Evolutionary conservation across 1,284 basidiomycete species (phyloP).

Genomic region (Malassezia yamatoensis): DNA sequence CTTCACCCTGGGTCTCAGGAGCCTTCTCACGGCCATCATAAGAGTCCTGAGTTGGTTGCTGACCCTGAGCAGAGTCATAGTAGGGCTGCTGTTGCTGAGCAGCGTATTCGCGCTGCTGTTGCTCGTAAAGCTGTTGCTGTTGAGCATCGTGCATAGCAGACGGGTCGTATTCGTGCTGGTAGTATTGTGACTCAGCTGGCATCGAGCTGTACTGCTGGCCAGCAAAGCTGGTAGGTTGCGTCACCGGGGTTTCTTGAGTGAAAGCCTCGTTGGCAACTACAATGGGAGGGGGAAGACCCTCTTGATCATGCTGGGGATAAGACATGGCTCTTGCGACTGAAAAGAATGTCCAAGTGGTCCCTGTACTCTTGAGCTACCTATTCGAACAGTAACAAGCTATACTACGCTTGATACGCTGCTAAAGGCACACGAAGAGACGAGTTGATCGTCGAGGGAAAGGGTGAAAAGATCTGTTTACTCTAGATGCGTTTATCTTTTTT

Average conservation of each 20-base stretch:
- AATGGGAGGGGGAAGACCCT: slow-evolving; percentile 16
- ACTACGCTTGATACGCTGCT: slow-evolving; percentile 6
- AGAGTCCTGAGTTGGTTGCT: not conserved
- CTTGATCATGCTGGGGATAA: slow-evolving; percentile 4
- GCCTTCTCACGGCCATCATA: not conserved
- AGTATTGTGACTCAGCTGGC: slow-evolving; percentile 1
- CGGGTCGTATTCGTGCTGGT: slow-evolving; percentile 2
- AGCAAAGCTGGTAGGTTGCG: slow-evolving; percentile 10
- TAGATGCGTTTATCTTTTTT: slow-evolving; percentile 9
- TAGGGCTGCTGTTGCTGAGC: slow-evolving; percentile 2
- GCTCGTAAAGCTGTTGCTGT: not conserved
- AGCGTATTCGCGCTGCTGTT: slow-evolving; percentile 4
- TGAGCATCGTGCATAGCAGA: slow-evolving; percentile 2
- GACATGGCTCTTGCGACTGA: not conserved
- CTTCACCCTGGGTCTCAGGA: slow-evolving; percentile 16
- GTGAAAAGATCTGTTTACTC: slow-evolving; percentile 11
- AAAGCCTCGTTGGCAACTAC: slow-evolving; percentile 17
- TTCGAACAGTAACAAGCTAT: slow-evolving; percentile 8
- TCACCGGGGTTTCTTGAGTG: slow-evolving; percentile 15
- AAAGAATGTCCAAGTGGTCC: slow-evolving; percentile 6
- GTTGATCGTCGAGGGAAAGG: slow-evolving; percentile 7
- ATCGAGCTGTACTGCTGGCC: slow-evolving; percentile 1
- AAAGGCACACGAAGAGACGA: slow-evolving; percentile 8
- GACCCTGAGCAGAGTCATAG: slow-evolving; percentile 1
- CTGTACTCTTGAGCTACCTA: slow-evolving; percentile 13